phyloP scores from a whole-genome alignment of 345 rosid species.

The Nephelium lappaceum region DNA sequence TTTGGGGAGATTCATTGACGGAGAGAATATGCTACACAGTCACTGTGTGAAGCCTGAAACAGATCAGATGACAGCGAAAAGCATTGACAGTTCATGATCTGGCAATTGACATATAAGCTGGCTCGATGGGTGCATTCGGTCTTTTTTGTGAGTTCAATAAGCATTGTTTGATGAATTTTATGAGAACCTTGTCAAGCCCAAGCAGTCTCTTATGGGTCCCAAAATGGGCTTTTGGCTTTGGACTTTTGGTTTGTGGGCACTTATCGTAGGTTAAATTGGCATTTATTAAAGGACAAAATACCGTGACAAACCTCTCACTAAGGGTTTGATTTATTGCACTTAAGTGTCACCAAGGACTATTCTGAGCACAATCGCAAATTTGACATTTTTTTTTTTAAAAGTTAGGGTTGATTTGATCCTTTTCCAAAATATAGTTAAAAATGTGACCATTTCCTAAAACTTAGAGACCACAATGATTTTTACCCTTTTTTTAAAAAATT shows the following conservation, averaged over 20 bases:
- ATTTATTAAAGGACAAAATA: background rate
- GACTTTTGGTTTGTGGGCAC: background rate
- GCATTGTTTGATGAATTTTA: background rate
- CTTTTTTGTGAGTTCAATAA: background rate
- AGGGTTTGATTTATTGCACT: background rate
- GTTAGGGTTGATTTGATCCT: no score
- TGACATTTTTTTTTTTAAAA: no score
- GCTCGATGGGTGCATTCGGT: background rate
- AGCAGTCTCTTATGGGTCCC: background rate
- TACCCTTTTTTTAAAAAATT: no score
- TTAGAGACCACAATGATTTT: no score
- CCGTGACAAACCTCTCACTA: no score
- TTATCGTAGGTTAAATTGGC: no score
- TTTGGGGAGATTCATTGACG: background rate
- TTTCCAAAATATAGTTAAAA: no score
- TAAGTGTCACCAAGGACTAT: no score
- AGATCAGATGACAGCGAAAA: background rate
- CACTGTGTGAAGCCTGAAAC: background rate
- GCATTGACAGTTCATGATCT: background rate
- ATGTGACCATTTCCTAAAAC: no score
- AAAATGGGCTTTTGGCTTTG: background rate
- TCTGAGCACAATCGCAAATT: no score
- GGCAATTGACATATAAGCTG: background rate
- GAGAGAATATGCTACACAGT: background rate
- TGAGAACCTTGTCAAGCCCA: background rate